Base-by-base conservation (phyloP, 2,329 filamentous ascomycete species). In the Aspergillus brunneoviolaceus region DNA sequence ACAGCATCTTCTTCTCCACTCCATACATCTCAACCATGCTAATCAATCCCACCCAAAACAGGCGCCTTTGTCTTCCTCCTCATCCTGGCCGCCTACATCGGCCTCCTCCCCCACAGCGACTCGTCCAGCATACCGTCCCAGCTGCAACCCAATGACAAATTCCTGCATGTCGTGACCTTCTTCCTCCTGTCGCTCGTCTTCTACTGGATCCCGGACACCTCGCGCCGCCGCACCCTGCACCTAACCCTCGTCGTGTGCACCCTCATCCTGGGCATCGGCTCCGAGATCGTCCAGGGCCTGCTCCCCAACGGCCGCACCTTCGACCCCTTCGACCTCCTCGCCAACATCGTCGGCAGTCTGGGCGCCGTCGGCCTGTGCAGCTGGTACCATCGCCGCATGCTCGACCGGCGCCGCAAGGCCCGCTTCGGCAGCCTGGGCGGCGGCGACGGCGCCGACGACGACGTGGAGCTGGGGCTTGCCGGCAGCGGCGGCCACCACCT, bases 191-290 rank as follows among this genome's bases (percentile, higher is more conserved):
- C 94, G 16, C 69, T 83, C 49, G 73, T 85, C 67, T 98, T 98
- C 83, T 99, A 99, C 85, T 99, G 95, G 92, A 90, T 97, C 73
- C 79, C 97, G 69, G 95, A 99, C 75, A 96, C 92, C 55, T 89
- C 88, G 64, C 90, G 95, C 63, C 88, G 94, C 55, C 90, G 94
- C 67, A 89, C 87, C 21, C 81, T 96, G 52, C 89, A 99, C 76
- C 80, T 96, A 65, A 96, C 93, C 14, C 80, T 97, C 27, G 74
- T 92, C 23, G 82, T 92, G 61, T 96, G 92, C 79, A 96, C 93
- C 5, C 77, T 89, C 48, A 79, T 80, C 12, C 71, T 83, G 6
- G 80, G 78, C 31, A 69, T 84, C 51, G 82, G 87, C 65, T 86
- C 83, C 63, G 81, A 87, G 67, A 79, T 87, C 60, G 79, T 88